phyloP scores from a whole-genome alignment of 1,284 basidiomycete species.

The Chondrostereum purpureum region DNA sequence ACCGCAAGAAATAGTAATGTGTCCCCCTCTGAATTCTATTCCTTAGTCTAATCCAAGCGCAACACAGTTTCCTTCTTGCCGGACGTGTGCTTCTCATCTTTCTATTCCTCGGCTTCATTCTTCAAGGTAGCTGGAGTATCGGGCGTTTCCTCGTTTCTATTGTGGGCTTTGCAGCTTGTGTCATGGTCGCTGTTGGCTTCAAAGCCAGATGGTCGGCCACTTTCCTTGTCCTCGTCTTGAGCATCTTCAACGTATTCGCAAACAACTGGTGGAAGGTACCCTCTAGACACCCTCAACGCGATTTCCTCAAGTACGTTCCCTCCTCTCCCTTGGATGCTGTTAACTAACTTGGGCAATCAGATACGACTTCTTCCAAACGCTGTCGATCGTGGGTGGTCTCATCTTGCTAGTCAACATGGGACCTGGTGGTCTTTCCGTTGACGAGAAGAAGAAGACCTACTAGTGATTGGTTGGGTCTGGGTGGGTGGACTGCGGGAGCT shows the following conservation, averaged over 20 bases:
- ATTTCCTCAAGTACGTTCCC: conserved; percentile 93
- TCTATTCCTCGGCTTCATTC: conserved; percentile 96
- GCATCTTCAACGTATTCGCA: conserved; percentile 94
- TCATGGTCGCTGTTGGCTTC: conserved; percentile 98
- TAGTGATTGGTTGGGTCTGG: conserved; percentile 24
- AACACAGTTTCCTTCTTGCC: conserved; percentile 79
- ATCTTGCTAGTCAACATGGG: conserved; percentile 98
- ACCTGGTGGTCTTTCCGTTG: conserved; percentile 93
- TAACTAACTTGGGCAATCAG: conserved; percentile 29
- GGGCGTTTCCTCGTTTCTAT: conserved; percentile 83
- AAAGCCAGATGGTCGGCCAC: conserved; percentile 98
- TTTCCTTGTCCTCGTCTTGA: conserved; percentile 92
- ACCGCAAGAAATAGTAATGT: conserved; percentile 96
- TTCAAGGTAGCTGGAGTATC: conserved; percentile 89
- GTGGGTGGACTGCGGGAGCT: no score
- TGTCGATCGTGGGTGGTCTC: conserved; percentile 96
- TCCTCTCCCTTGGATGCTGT: conserved; percentile 29
- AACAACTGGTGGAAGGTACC: conserved; percentile 99
- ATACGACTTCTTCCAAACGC: conserved; percentile 92
- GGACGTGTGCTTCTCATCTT: conserved; percentile 98
- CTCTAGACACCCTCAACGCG: conserved; percentile 87
- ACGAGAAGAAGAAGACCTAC: conserved; percentile 98
- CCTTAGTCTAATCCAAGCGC: conserved; percentile 3
- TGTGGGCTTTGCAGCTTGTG: conserved; percentile 85
- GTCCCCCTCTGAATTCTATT: conserved; percentile 2